Conservation (phyloP, 108 stramenopile genomes). For the Cyclotella baltica region DNA sequence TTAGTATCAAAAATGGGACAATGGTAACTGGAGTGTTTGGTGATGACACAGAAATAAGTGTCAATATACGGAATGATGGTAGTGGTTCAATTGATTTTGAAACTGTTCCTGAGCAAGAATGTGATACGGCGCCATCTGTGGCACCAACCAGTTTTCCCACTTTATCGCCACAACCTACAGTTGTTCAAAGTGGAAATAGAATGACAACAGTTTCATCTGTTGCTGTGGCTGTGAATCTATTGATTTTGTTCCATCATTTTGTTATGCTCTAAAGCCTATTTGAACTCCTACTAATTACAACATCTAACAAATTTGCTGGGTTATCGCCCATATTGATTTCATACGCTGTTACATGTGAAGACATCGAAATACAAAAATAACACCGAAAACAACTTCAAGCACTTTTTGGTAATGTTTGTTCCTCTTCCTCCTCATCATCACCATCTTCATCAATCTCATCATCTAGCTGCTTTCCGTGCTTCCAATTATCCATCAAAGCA, state of each 20-base stretch:
- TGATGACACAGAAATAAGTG: constrained; percentile 19
- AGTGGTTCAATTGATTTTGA: constrained; percentile 14
- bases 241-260: neutral
- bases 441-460: constrained; percentile 20
- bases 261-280: too few species aligned
- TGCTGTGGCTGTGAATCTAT: neutral
- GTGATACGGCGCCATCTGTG: constrained; percentile 21
- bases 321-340: too few species aligned
- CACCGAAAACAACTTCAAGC: too few species aligned
- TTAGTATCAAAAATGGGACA: constrained; percentile 9
- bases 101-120: constrained; percentile 33
- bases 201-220: neutral
- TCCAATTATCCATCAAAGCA: constrained; percentile 47
- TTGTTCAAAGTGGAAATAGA: neutral
- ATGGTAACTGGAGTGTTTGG: constrained; percentile 13
- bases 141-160: constrained; percentile 29
- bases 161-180: constrained; percentile 14
- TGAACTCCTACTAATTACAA: too few species aligned
- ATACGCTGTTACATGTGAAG: too few species aligned
- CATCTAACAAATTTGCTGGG: too few species aligned
- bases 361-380: too few species aligned
- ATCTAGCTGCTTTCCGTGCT: neutral
- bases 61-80: neutral
- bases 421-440: neutral
- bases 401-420: neutral